These are phyloP conservation scores for Peronospora farinosa DNA, from an alignment of 352 stramenopile species.

Conservation along the genomic window DNA sequence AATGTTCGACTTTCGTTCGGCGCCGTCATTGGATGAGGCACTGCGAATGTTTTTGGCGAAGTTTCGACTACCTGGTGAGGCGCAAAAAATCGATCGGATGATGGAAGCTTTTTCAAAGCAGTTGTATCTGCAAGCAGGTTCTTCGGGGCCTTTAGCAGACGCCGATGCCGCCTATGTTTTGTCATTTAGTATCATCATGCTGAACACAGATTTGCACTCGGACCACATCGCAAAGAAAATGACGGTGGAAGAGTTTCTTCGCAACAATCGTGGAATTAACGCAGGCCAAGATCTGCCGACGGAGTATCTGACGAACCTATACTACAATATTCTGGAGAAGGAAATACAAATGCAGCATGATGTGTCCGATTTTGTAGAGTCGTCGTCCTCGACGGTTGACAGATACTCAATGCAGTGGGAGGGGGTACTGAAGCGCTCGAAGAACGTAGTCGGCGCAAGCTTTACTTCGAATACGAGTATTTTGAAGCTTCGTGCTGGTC, in stretches of 20 bases:
- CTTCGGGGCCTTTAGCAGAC: conserved; percentile 53
- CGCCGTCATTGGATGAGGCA: conserved; percentile 83
- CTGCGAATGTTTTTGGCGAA: conserved; percentile 90
- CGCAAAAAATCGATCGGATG: conserved; percentile 97
- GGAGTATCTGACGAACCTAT: conserved; percentile 67
- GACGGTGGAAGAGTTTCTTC: conserved; percentile 81
- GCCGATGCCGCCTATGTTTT: conserved; percentile 94
- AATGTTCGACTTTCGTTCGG: conserved; percentile 92
- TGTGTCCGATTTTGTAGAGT: conserved; percentile 75
- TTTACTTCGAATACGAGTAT: conserved; percentile 86
- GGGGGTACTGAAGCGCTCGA: conserved; percentile 75
- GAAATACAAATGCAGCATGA: conserved; percentile 89
- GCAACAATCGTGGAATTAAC: conserved; percentile 86
- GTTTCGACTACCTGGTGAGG: conserved; percentile 96
- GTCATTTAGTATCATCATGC: conserved; percentile 98
- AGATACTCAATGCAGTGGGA: conserved; percentile 86
- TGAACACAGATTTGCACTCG: conserved; percentile 99
- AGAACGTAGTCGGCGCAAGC: conserved; percentile 82
- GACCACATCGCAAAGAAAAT: conserved; percentile 87
- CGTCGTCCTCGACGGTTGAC: conserved; percentile 56
- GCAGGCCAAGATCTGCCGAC: conserved; percentile 63
- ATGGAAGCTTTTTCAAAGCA: conserved; percentile 95
- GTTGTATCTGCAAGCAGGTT: conserved; percentile 76
- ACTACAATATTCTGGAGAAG: conserved; percentile 75
- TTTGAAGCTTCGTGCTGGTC: conserved; percentile 70